Base-by-base conservation (phyloP, 192 early-diverging fungal species). In the Backusella parvicylindrica region DNA sequence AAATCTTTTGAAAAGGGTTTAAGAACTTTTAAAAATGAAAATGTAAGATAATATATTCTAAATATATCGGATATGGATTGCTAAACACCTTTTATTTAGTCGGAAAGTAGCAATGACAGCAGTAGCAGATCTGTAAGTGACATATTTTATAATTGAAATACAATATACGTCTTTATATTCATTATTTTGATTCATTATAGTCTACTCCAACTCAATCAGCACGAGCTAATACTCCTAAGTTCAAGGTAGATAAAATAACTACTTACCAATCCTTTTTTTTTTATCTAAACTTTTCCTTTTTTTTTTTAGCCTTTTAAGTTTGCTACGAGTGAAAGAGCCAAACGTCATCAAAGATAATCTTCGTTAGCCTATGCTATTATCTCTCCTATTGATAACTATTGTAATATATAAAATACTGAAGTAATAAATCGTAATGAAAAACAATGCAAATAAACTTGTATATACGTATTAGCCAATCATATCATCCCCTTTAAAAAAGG, bases 1-100 rank as follows among this genome's bases (percentile, higher is more conserved):
- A 78, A 78, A 15, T 38, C 56, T 40, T 78, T 73, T 49, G 77
- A 78, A 68, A 68, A 64, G 11, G 70, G 33, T 6, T 40, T 77
- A 6, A 56, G 70, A 13, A 36, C 67, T 31, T 31, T 70, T 23
- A 5, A 18, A 40, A 33, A 31, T 21, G 11, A 13, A 23, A 21
- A 36, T 15, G 66, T 35, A 68, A 11, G 33, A 2, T 2, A 35
- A 6, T 2, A 6, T 35, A 6, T 35, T 3, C 33, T 3, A 35
- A 6, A 35, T 35, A 35, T 35, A 6, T 6, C 6, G 2, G 33
- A 35, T 3, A 35, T 2, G 33, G 33, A 47, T 47, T 47, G n/a
- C n/a, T 6, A n/a, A 47, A n/a, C 43, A 47, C 18, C 7, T 47
- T 47, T 47, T 47, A 47, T n/a, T 47, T 47, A 47, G 43, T 16